These are phyloP conservation scores for Brassica juncea DNA, from an alignment of 345 rosid species.

Conservation along the genomic window DNA sequence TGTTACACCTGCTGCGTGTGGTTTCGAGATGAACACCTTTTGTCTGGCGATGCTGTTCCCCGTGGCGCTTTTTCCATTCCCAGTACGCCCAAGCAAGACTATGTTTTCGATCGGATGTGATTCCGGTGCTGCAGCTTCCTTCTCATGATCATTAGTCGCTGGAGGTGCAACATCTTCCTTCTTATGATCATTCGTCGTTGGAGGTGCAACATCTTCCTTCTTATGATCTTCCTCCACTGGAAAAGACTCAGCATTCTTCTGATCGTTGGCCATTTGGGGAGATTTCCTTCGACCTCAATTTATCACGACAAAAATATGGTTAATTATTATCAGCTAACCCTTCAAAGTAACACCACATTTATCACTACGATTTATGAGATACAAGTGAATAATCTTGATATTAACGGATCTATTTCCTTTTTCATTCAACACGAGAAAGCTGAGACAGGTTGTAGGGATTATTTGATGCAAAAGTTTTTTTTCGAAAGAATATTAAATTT, in stretches of 20 bases:
- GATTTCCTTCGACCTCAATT: not conserved
- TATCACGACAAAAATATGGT: not conserved
- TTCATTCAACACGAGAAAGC: not conserved
- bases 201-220: not conserved
- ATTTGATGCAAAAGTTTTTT: not conserved
- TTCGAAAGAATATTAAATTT: too few relatives aligned
- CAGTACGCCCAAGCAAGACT: not conserved
- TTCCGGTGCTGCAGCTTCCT: not conserved
- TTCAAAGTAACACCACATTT: not conserved
- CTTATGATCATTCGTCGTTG: not conserved
- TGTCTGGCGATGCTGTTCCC: not conserved
- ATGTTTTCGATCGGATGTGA: constrained; percentile 1
- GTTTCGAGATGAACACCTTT: not conserved
- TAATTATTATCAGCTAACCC: not conserved
- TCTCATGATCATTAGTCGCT: not conserved
- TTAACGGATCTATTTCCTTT: not conserved
- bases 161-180: not conserved
- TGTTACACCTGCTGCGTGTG: not conserved
- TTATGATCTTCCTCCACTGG: not conserved
- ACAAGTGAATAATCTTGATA: too few relatives aligned
- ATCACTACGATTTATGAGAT: too few relatives aligned
- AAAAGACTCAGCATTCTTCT: not conserved
- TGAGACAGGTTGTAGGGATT: not conserved
- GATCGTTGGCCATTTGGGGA: not conserved
- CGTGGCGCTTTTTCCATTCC: not conserved